phyloP scores from a whole-genome alignment of 2,329 filamentous ascomycete species.

The Tolypocladium capitatum region DNA sequence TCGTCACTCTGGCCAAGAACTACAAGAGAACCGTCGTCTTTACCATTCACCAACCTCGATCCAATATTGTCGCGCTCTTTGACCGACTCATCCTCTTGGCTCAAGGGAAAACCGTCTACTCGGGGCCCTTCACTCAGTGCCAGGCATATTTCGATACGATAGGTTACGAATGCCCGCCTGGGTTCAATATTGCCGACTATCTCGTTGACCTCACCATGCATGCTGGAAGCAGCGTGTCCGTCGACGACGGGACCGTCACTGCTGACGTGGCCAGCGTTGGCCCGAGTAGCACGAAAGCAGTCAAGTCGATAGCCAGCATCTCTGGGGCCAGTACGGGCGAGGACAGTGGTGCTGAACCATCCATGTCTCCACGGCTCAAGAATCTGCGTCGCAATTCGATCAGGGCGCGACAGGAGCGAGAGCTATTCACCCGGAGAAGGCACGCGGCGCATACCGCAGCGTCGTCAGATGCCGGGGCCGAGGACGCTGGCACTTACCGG shows the following conservation, averaged over 20 bases:
- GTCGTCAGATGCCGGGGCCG: constrained; percentile 41
- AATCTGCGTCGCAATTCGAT: constrained; percentile 67
- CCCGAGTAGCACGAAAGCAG: constrained; percentile 73
- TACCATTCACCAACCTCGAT: constrained; percentile 94
- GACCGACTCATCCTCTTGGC: constrained; percentile 87
- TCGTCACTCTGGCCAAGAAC: constrained; percentile 86
- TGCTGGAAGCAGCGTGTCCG: constrained; percentile 48
- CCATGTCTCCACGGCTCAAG: constrained; percentile 49
- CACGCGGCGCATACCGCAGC: constrained; percentile 49
- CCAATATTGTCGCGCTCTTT: constrained; percentile 95
- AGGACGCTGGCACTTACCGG: constrained; percentile 37
- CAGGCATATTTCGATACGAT: constrained; percentile 87
- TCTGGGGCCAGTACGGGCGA: constrained; percentile 64
- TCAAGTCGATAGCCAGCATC: constrained; percentile 81
- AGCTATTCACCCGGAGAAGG: constrained; percentile 74
- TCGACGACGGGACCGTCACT: constrained; percentile 38
- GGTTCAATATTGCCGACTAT: constrained; percentile 98
- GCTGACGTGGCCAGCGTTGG: constrained; percentile 54
- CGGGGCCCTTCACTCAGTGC: constrained; percentile 76
- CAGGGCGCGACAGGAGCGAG: constrained; percentile 72
- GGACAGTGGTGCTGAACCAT: constrained; percentile 47
- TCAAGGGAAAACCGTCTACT: constrained; percentile 82
- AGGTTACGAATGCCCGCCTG: constrained; percentile 84
- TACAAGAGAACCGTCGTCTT: constrained; percentile 97
- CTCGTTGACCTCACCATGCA: constrained; percentile 98